Percentiles rank a stretch among this genome's conserved stretches.
phyloP scores from a whole-genome alignment of 139 green algal genomes.

The Chlamydomonas sphaeroides region DNA sequence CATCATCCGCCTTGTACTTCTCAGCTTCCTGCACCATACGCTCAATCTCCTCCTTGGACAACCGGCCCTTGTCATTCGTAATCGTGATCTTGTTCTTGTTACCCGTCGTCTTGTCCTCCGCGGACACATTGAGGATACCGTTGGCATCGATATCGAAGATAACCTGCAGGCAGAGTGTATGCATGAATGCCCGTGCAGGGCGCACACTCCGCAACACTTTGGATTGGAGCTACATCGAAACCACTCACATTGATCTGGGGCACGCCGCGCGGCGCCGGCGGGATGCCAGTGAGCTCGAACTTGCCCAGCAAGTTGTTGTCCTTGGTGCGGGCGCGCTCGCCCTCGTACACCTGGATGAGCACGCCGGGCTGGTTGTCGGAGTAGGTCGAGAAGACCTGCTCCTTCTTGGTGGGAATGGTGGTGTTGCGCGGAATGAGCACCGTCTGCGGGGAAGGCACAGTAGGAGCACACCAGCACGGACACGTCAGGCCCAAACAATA shows the following conservation, averaged over 20 bases:
- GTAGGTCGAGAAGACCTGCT: slow-evolving; percentile 99
- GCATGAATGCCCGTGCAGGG: no score
- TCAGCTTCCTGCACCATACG: slow-evolving; percentile 96
- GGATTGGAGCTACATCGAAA: neutral
- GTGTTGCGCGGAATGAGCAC: slow-evolving; percentile 97
- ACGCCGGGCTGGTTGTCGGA: slow-evolving; percentile 98
- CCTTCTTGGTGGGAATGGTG: slow-evolving; percentile 99
- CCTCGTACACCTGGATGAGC: slow-evolving; percentile 95
- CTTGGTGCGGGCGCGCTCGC: slow-evolving; percentile 90
- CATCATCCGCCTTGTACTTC: slow-evolving; percentile 99
- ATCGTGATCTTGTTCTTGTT: slow-evolving; percentile 99
- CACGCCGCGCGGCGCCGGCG: slow-evolving; percentile 95
- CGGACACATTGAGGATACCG: slow-evolving; percentile 98
- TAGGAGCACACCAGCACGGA: no score
- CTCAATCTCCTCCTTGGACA: slow-evolving; percentile 99
- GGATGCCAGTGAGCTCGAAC: slow-evolving; percentile 98
- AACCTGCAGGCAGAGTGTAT: slow-evolving; percentile 61
- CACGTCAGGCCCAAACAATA: no score
- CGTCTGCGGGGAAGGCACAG: slow-evolving; percentile 59
- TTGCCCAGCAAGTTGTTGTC: slow-evolving; percentile 99
- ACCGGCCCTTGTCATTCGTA: slow-evolving; percentile 98
- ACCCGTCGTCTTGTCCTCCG: slow-evolving; percentile 97
- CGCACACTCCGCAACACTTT: neutral
- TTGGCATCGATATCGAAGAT: slow-evolving; percentile 99
- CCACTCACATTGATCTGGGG: slow-evolving; percentile 91